A percentile compares a stretch with the other conserved stretches of the same genome.
phyloP scores from a whole-genome alignment of 192 early-diverging fungal species.

The Lunasporangiospora selenospora region DNA sequence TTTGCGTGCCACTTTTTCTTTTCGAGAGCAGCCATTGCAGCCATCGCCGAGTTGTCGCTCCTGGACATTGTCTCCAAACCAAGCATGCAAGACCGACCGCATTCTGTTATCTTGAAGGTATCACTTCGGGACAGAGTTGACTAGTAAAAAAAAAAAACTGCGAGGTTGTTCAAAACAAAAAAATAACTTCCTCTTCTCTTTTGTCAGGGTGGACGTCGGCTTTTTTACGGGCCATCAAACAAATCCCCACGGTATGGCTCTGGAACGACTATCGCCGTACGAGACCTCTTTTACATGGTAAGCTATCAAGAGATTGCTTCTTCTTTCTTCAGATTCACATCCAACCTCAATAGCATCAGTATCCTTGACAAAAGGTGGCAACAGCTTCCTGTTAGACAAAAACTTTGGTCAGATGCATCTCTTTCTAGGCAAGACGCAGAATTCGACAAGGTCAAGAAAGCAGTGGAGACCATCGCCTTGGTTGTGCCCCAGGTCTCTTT shows the following conservation, averaged over 20 bases:
- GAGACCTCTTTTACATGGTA: constrained; percentile 76
- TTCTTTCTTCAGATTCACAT: neutral
- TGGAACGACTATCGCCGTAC: constrained; percentile 67
- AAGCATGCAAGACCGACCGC: constrained; percentile 1
- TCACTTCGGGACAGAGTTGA: neutral
- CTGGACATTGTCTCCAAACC: constrained; percentile 35
- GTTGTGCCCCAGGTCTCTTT: constrained; percentile 49
- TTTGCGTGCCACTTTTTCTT: too few species aligned
- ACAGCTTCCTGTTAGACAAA: constrained; percentile 67
- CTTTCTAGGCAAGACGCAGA: constrained; percentile 44
- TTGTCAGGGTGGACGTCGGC: constrained; percentile 53
- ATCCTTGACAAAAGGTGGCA: too few species aligned
- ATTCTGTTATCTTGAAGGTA: constrained; percentile 31
- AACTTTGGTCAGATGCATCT: constrained; percentile 43
- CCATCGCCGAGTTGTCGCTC: constrained; percentile 32
- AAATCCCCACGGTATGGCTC: constrained; percentile 35
- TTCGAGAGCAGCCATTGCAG: constrained; percentile 7
- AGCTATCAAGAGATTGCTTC: neutral
- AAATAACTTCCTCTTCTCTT: constrained; percentile 7
- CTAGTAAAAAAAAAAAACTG: neutral
- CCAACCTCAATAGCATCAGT: too few species aligned
- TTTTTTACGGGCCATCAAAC: constrained; percentile 53
- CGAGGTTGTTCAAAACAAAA: neutral
- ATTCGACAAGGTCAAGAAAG: constrained; percentile 55
- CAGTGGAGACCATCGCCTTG: constrained; percentile 59